Conservation (phyloP, 805 yeast genomes). For the Sugiyamaella qingdaonensis region DNA sequence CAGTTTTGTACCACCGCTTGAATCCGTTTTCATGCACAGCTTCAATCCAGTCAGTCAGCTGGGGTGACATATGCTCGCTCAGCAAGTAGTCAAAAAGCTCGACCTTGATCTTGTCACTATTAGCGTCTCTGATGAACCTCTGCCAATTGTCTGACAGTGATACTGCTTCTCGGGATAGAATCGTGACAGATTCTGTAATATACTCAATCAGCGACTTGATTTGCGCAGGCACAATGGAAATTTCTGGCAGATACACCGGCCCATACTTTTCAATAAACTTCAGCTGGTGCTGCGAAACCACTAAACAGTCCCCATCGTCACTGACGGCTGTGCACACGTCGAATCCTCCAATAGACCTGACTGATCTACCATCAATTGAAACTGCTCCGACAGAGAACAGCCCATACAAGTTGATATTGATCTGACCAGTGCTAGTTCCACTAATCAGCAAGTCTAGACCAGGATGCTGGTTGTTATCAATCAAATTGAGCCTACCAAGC, state of each 20-base stretch:
- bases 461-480: constrained; percentile 3
- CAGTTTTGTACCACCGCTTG: constrained; percentile 43
- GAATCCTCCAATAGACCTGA: neutral
- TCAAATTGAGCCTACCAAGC: constrained; percentile 5
- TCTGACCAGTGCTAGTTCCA: constrained; percentile 25
- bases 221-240: constrained; percentile 36
- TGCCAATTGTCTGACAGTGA: constrained; percentile 22
- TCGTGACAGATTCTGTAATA: constrained; percentile 30
- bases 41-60: constrained; percentile 46
- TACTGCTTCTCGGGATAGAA: constrained; percentile 28
- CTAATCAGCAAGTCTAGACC: constrained; percentile 26
- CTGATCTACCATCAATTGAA: neutral
- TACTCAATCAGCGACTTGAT: constrained; percentile 34
- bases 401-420: constrained; percentile 34
- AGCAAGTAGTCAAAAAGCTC: constrained; percentile 42
- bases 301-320: neutral
- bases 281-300: constrained; percentile 14
- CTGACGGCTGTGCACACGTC: neutral
- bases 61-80: constrained; percentile 46
- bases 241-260: constrained; percentile 29
- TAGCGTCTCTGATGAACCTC: constrained; percentile 1
- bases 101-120: constrained; percentile 14
- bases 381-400: constrained; percentile 31
- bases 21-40: constrained; percentile 55
- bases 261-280: constrained; percentile 30